Evolutionary conservation across 371 early-diverging fungal genomes (phyloP), one percentile per base, ranked within the genome.

Genomic region (Saksenaea oblongispora): DNA sequence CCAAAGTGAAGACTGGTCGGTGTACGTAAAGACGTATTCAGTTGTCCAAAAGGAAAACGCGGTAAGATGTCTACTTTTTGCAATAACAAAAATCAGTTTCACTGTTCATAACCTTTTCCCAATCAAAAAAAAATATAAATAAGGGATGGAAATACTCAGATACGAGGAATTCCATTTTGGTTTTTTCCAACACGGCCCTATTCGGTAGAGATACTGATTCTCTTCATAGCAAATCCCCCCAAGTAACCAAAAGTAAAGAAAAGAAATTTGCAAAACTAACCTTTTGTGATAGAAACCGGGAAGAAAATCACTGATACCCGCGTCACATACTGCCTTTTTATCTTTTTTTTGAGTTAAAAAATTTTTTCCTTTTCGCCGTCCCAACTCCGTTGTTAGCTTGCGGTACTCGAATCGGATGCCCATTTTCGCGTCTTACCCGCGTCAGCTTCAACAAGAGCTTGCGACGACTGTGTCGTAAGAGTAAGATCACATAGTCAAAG

Each of bases 81-180:
- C 17, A 47, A 4, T 22, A 47, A 36, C 8, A 47, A 4, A 0
- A 41, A 17, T 41, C 18, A 41, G 42, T 47, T 22, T 7, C 11
- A 0, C 22, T 10, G 10, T 26, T 47, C 51, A 22, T 22, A 10
- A 47, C n/a, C 39, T 11, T 39, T 47, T 18, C 22, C 18, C n/a
- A 0, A 3, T 8, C 3, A 26, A 47, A 22, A 17, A n/a, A 47
- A 47, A 47, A 47, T 9, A 22, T 1, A 47, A 22, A 22, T 22
- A 10, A 10, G 5, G 18, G n/a, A 18, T 17, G 51, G 51, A 47
- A 47, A 22, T 22, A 47, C 51, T 47, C 51, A 47, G 51, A 47
- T 47, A 47, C 51, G 51, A 47, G 51, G 51, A 47, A 47, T 47
- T 47, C 51, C 51, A 47, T 47, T 47, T 47, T 22, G 51, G 39